Evolutionary conservation across 2,329 filamentous ascomycete genomes (phyloP).

Genomic region (Fonsecaea multimorphosa): DNA sequence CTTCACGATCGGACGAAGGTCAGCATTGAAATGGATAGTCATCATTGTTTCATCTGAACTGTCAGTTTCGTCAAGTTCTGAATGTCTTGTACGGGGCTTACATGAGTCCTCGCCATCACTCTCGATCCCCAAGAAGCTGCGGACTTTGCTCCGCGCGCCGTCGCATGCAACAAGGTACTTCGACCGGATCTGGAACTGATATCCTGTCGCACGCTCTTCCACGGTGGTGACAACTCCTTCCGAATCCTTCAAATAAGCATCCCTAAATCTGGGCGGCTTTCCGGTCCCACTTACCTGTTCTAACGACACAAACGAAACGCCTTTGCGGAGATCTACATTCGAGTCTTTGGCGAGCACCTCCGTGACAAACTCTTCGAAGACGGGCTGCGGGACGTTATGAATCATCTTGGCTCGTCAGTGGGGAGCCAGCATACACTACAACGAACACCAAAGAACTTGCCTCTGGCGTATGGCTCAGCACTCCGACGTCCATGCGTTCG

Average conservation of each 20-base stretch:
- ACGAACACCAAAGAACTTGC: slow-evolving; percentile 28
- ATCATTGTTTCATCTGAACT: slow-evolving; percentile 53
- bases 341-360: slow-evolving; percentile 25
- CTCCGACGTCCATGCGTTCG: slow-evolving; percentile 40
- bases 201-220: slow-evolving; percentile 26
- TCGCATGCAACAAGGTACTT: slow-evolving; percentile 31
- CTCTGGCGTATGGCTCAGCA: slow-evolving; percentile 47
- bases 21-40: slow-evolving; percentile 55
- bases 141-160: slow-evolving; percentile 30
- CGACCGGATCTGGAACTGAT: slow-evolving; percentile 25
- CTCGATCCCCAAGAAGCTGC: slow-evolving; percentile 40
- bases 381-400: slow-evolving; percentile 31
- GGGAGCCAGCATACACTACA: not conserved
- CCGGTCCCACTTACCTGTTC: slow-evolving; percentile 41
- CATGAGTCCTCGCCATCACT: slow-evolving; percentile 54
- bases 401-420: slow-evolving; percentile 25
- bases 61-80: slow-evolving; percentile 12
- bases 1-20: slow-evolving; percentile 48
- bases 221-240: slow-evolving; percentile 36
- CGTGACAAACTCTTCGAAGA: slow-evolving; percentile 27
- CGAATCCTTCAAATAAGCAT: slow-evolving; percentile 41
- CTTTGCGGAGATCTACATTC: slow-evolving; percentile 27
- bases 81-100: slow-evolving; percentile 37
- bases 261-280: not conserved
- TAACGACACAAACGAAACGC: slow-evolving; percentile 44